phyloP scores from a whole-genome alignment of 331 rosid species.

The Dryas integrifolia region DNA sequence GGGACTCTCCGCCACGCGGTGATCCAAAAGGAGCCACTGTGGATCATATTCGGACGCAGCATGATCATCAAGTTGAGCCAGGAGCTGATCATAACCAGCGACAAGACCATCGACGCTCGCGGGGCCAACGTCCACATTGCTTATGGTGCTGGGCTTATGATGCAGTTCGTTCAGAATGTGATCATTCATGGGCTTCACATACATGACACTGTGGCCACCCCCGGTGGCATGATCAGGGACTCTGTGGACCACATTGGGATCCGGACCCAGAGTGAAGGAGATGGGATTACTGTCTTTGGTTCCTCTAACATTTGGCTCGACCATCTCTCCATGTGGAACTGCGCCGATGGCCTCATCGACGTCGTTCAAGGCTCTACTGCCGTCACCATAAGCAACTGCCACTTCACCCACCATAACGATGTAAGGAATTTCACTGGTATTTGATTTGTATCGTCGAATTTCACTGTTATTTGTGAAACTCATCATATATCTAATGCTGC shows the following conservation, averaged over 20 bases:
- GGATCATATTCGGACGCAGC: constrained; percentile 57
- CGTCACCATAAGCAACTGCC: constrained; percentile 68
- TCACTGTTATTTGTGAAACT: no score
- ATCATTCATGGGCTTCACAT: constrained; percentile 61
- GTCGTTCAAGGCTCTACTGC: constrained; percentile 62
- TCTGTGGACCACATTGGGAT: constrained; percentile 38
- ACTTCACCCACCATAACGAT: constrained; percentile 67
- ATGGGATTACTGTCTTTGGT: constrained; percentile 59
- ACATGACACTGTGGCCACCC: constrained; percentile 6
- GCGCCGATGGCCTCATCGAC: constrained; percentile 66
- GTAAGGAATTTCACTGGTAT: constrained; percentile 20
- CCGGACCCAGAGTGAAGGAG: constrained; percentile 58
- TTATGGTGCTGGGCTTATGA: constrained; percentile 51
- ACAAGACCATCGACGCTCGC: constrained; percentile 85
- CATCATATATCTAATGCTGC: background rate
- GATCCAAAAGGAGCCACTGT: constrained; percentile 48
- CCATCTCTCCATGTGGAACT: constrained; percentile 56
- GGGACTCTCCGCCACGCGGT: constrained; percentile 62
- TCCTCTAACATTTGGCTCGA: constrained; percentile 70
- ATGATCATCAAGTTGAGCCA: constrained; percentile 49
- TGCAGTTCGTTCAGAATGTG: constrained; percentile 52
- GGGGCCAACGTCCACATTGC: constrained; percentile 54
- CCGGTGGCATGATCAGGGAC: constrained; percentile 63
- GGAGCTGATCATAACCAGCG: constrained; percentile 46
- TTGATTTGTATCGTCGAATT: no score